Conservation (phyloP, 2,329 filamentous ascomycete species). For the Xylariomycetidae sp. region DNA sequence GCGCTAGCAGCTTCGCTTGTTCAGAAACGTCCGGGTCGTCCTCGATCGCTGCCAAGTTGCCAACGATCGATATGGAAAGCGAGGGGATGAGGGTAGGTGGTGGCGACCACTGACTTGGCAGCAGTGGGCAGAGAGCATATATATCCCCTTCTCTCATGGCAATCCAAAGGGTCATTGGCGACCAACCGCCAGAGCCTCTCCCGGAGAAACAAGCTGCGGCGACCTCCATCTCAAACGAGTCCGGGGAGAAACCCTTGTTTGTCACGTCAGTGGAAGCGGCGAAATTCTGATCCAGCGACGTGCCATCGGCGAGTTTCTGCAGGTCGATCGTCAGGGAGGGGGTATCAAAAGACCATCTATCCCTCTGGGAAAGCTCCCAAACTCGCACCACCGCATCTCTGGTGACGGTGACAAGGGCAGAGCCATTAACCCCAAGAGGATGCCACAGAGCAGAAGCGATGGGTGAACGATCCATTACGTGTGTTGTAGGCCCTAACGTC, state of each 20-base stretch:
- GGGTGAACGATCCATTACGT: conserved; percentile 79
- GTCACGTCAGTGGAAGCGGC: conserved; percentile 68
- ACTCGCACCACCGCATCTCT: conserved; percentile 81
- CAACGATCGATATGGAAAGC: conserved; percentile 75
- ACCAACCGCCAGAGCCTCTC: conserved; percentile 74
- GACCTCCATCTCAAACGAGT: conserved; percentile 90
- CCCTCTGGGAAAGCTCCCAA: conserved; percentile 82
- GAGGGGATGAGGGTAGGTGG: conserved; percentile 74
- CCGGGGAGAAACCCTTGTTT: conserved; percentile 80
- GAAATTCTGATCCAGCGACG: conserved; percentile 77
- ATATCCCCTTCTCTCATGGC: conserved; percentile 93
- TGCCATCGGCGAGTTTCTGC: conserved; percentile 82
- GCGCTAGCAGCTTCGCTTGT: conserved; percentile 51
- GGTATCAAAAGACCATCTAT: conserved; percentile 82
- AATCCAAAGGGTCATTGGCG: conserved; percentile 92
- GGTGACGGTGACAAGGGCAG: conserved; percentile 82
- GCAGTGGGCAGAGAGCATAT: conserved; percentile 85
- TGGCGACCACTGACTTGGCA: conserved; percentile 82
- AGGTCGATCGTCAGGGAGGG: conserved; percentile 82
- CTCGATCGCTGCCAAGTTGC: conserved; percentile 61
- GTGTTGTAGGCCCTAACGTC: conserved; percentile 86
- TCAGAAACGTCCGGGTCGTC: conserved; percentile 52
- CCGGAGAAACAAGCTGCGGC: conserved; percentile 77
- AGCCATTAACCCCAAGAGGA: conserved; percentile 76
- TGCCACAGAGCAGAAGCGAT: conserved; percentile 87